Percentiles rank a stretch among this genome's conserved stretches.
Conservation (phyloP, 441 rosid genomes). For the Adansonia gregorii region DNA sequence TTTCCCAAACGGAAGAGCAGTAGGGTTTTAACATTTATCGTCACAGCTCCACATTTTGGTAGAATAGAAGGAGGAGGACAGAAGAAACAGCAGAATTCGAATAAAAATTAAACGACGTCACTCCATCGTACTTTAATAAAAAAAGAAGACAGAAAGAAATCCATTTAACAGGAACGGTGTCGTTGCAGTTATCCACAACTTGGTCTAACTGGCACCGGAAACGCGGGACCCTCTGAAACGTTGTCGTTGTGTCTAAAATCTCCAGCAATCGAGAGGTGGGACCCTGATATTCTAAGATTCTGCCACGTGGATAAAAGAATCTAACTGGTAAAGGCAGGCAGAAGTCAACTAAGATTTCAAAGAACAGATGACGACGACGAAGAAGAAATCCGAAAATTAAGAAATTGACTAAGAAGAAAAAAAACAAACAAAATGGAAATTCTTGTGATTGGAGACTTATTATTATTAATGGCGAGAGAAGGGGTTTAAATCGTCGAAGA, state of each 20-base stretch:
- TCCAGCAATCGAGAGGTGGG: not conserved
- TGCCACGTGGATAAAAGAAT: not conserved
- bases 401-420: not conserved
- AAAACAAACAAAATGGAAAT: not conserved
- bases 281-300: not conserved
- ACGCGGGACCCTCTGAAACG: not conserved
- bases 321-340: not conserved
- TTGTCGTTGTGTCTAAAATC: not conserved
- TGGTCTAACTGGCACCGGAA: not conserved
- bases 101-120: conserved; percentile 11
- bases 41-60: not conserved
- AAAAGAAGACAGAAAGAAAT: no score
- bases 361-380: not conserved
- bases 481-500: not conserved
- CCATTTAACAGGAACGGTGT: not conserved
- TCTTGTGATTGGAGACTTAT: conserved; percentile 9
- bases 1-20: not conserved
- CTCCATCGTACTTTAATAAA: not conserved
- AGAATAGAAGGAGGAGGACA: not conserved
- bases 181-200: not conserved
- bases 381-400: not conserved
- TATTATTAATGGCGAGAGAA: not conserved
- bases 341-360: conserved; percentile 18
- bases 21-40: conserved; percentile 21
- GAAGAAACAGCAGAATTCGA: not conserved